Percentiles rank a stretch among this genome's conserved stretches.
Conservation (phyloP, 208 protist species). For the Acanthamoeba healyi region DNA sequence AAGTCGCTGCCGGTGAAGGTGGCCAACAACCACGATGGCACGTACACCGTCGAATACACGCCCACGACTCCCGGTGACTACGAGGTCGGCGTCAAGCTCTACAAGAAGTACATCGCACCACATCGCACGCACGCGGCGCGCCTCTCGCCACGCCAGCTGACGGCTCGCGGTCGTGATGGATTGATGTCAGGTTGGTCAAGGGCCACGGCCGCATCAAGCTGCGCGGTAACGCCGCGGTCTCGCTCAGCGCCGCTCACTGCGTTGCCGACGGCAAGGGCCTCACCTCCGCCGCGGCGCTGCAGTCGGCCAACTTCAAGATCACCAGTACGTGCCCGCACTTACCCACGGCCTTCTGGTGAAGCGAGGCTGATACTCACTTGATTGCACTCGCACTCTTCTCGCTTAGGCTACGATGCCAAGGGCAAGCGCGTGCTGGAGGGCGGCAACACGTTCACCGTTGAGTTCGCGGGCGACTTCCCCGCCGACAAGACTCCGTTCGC, state of each 20-base stretch:
- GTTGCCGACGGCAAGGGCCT: slow-evolving; percentile 63
- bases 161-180: not conserved
- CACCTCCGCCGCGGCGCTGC: slow-evolving; percentile 7
- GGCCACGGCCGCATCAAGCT: slow-evolving; percentile 67
- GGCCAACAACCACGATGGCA: slow-evolving; percentile 64
- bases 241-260: slow-evolving; percentile 36
- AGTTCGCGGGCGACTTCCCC: slow-evolving; percentile 63
- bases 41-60: slow-evolving; percentile 67
- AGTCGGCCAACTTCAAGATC: slow-evolving; percentile 63
- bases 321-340: too few species aligned
- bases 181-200: slow-evolving; percentile 38
- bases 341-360: too few species aligned
- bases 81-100: slow-evolving; percentile 69
- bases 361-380: not conserved
- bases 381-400: too few species aligned
- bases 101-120: slow-evolving; percentile 37
- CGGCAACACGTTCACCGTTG: slow-evolving; percentile 68
- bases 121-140: not conserved
- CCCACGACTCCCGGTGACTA: slow-evolving; percentile 26
- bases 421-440: slow-evolving; percentile 68
- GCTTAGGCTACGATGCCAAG: not conserved
- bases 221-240: slow-evolving; percentile 38
- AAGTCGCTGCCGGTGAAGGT: slow-evolving; percentile 56
- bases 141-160: too few species aligned
- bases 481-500: slow-evolving; percentile 37